Evolutionary conservation across 1,284 basidiomycete species (phyloP).

Genomic region (Erythrobasidium hasegawianum): DNA sequence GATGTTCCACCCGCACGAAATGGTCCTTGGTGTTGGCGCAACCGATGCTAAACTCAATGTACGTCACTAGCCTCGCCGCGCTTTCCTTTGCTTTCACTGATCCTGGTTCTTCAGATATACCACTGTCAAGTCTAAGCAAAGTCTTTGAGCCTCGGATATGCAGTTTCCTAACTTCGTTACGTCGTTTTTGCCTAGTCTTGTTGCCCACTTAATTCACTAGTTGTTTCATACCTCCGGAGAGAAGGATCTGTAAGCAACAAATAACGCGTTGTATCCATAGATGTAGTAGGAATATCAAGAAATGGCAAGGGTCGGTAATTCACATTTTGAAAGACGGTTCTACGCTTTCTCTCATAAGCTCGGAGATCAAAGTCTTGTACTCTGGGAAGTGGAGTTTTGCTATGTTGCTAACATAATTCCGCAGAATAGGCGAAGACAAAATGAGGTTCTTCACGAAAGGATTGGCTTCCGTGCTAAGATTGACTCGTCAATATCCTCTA

Average conservation of each 20-base stretch:
- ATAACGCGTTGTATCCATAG: no score
- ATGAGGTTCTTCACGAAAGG: constrained; percentile 5
- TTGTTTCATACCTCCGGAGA: no score
- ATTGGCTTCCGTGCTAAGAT: not conserved
- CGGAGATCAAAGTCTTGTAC: not conserved
- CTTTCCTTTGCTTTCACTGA: no score
- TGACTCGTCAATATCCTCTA: not conserved
- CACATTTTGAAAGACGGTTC: no score
- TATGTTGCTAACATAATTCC: not conserved
- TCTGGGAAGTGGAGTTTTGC: constrained; percentile 4
- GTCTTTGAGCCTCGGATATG: no score
- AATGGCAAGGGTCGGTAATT: no score
- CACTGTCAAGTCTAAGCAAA: constrained; percentile 17
- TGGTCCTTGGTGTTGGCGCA: constrained; percentile 40
- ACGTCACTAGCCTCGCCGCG: no score
- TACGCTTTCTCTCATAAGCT: no score
- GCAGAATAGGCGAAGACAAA: not conserved
- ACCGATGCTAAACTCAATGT: constrained; percentile 35
- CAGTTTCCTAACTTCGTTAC: no score
- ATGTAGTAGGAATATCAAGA: no score
- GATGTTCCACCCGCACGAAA: constrained; percentile 46
- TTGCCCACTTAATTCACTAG: no score
- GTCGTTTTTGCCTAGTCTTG: not conserved
- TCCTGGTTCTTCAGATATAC: constrained; percentile 29
- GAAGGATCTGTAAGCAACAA: no score